Percentiles rank a stretch among this genome's conserved stretches.
phyloP scores from a whole-genome alignment of 129 eudicot species.

The Kitagawia praeruptora region DNA sequence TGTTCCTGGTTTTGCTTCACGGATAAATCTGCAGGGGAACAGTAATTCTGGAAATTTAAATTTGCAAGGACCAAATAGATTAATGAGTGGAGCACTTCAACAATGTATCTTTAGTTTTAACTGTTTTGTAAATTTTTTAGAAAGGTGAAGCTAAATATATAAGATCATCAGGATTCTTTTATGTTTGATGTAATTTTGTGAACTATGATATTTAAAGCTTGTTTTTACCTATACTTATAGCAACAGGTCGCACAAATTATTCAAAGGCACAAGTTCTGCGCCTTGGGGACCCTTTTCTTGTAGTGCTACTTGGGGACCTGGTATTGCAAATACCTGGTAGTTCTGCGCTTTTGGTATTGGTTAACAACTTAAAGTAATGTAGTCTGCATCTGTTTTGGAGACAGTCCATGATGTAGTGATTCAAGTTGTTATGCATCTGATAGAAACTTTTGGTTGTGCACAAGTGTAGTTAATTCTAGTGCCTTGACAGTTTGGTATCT shows the following conservation, averaged over 20 bases:
- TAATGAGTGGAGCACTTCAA: constrained; percentile 91
- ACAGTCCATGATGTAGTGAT: too few relatives aligned
- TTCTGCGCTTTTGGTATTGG: too few relatives aligned
- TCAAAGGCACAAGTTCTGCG: neutral
- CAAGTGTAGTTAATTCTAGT: too few relatives aligned
- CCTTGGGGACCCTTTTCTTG: too few relatives aligned
- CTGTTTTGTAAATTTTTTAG: neutral
- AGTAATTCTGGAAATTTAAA: constrained; percentile 74
- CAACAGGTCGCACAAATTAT: neutral
- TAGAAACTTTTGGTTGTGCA: too few relatives aligned
- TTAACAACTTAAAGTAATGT: too few relatives aligned
- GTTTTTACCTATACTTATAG: neutral
- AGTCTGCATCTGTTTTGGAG: too few relatives aligned
- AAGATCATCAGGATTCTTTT: neutral
- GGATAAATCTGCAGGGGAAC: constrained; percentile 55
- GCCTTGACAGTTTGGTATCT: too few relatives aligned
- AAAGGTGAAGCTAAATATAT: neutral
- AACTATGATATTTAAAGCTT: neutral
- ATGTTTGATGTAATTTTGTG: neutral
- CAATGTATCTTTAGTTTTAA: constrained; percentile 52
- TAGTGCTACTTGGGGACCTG: too few relatives aligned
- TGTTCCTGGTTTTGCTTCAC: constrained; percentile 77
- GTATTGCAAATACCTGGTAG: too few relatives aligned
- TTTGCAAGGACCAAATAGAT: constrained; percentile 79
- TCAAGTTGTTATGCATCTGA: too few relatives aligned